Evolutionary conservation across 345 rosid species (phyloP).

Genomic region (Populus ilicifolia): DNA sequence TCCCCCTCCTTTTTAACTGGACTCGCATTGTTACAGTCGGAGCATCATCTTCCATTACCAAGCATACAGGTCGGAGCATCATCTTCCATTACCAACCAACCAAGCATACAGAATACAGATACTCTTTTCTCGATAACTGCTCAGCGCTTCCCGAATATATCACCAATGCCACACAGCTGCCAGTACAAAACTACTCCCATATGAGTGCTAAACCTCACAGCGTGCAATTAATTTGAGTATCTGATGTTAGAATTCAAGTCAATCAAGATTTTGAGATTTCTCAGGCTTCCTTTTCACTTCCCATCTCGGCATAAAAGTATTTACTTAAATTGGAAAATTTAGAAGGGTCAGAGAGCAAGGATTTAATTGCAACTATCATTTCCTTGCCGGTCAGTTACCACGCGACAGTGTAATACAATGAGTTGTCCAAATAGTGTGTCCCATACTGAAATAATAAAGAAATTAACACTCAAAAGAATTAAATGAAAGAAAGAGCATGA

Average conservation of each 20-base stretch:
- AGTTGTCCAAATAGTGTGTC: not conserved
- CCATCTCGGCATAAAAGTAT: not conserved
- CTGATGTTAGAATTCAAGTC: not conserved
- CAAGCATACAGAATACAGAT: no score
- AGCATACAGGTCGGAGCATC: no score
- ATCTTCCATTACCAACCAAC: no score
- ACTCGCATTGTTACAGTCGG: no score
- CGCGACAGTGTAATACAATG: not conserved
- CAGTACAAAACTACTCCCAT: not conserved
- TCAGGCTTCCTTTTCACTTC: not conserved
- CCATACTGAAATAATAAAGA: not conserved
- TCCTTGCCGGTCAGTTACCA: slow-evolving; percentile 6
- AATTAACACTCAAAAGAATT: slow-evolving; percentile 3
- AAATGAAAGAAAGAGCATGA: slow-evolving; percentile 23
- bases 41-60: no score
- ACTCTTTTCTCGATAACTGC: not conserved
- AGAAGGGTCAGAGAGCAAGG: not conserved
- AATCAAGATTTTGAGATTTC: not conserved
- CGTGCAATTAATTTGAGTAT: not conserved
- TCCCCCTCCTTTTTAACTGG: no score
- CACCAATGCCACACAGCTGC: not conserved
- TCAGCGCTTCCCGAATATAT: not conserved
- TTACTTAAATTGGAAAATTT: not conserved
- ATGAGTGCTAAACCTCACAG: not conserved
- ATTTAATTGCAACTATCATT: slow-evolving; percentile 6